Evolutionary conservation across 208 protist genomes (phyloP).

Genomic region (Blechomonas ayalai): DNA sequence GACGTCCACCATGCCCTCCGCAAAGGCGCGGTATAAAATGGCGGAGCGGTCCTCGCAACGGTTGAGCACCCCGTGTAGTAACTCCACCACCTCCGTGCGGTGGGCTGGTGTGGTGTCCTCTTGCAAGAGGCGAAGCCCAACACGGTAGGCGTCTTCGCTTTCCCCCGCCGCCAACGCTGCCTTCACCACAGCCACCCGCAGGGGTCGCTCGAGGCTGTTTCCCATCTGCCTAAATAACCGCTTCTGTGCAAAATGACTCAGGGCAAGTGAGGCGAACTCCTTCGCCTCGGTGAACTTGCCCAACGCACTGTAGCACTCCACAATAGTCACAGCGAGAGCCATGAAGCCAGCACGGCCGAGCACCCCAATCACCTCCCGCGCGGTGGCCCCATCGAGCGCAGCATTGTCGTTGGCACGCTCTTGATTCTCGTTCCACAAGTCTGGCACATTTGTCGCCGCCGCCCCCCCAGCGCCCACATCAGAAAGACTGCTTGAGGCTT

Average conservation of each 20-base stretch:
- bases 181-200: conserved; percentile 68
- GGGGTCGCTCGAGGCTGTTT: conserved; percentile 44
- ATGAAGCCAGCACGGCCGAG: conserved; percentile 60
- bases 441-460: conserved; percentile 3
- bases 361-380: conserved; percentile 52
- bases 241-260: conserved; percentile 37
- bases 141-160: conserved; percentile 74
- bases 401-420: conserved; percentile 7
- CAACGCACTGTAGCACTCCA: conserved; percentile 76
- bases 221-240: conserved; percentile 42
- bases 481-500: conserved; percentile 35
- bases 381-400: conserved; percentile 41
- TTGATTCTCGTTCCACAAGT: neutral
- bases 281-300: conserved; percentile 84
- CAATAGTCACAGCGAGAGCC: conserved; percentile 58
- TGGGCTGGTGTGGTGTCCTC: conserved; percentile 52
- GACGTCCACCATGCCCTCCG: conserved; percentile 36
- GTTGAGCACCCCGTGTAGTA: conserved; percentile 74
- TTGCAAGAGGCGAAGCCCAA: conserved; percentile 68
- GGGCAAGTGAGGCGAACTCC: conserved; percentile 78
- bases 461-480: neutral
- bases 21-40: conserved; percentile 37
- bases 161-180: conserved; percentile 66
- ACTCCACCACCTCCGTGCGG: conserved; percentile 55
- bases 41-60: conserved; percentile 40